phyloP scores from a whole-genome alignment of 495 filamentous ascomycete genomes.

The Schizothecium vesticola region DNA sequence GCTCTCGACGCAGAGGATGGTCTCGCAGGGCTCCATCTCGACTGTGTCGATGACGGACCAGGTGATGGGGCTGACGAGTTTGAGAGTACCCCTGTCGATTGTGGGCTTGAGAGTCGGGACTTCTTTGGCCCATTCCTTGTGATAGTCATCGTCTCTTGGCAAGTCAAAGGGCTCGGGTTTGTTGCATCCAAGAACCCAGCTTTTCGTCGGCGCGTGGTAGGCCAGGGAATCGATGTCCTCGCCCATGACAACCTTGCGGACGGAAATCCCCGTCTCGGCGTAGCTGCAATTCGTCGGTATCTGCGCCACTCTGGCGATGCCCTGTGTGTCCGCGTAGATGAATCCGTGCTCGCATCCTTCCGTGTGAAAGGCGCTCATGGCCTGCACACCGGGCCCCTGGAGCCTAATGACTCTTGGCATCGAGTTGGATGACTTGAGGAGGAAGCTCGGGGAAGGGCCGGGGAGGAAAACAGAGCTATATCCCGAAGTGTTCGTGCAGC shows the following conservation, averaged over 20 bases:
- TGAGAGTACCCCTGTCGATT: constrained; percentile 61
- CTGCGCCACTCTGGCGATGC: constrained; percentile 60
- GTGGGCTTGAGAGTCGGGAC: constrained; percentile 57
- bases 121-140: constrained; percentile 73
- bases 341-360: constrained; percentile 73
- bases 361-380: constrained; percentile 67
- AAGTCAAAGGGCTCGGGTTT: constrained; percentile 65
- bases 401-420: constrained; percentile 69
- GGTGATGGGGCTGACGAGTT: constrained; percentile 66
- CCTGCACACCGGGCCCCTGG: constrained; percentile 55
- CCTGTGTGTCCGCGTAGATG: constrained; percentile 66
- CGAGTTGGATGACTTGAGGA: constrained; percentile 71
- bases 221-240: constrained; percentile 67
- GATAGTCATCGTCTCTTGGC: constrained; percentile 76
- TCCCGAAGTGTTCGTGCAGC: constrained; percentile 62
- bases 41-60: constrained; percentile 74
- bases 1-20: constrained; percentile 72
- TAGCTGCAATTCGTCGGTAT: constrained; percentile 59
- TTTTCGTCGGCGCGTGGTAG: constrained; percentile 66
- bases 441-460: constrained; percentile 68
- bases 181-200: constrained; percentile 73
- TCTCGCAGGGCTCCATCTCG: constrained; percentile 64
- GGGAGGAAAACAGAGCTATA: constrained; percentile 76
- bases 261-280: constrained; percentile 61
- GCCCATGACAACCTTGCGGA: constrained; percentile 61